Base-by-base conservation (phyloP, 1,284 basidiomycete species). In the Puccinia sorghi region DNA sequence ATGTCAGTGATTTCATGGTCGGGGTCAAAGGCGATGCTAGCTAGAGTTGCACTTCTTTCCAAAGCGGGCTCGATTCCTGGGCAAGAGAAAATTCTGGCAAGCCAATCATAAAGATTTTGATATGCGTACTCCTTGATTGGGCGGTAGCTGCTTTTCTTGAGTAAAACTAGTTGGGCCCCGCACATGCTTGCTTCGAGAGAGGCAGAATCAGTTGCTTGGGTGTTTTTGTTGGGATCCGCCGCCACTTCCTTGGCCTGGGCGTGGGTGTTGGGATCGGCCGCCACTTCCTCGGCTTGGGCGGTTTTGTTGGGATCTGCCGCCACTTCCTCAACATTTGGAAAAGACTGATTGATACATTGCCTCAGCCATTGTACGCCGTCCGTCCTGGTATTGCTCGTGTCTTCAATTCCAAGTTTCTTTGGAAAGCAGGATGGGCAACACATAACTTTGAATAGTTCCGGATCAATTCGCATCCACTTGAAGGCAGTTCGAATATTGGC, bases 101-200 rank as follows among this genome's bases (percentile, higher is more conserved):
- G 20, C 52, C 71, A 61, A 27, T 72, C 56, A 20, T 57, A 61
- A 59, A 72, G 56, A n/a, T 37, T 72, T 61, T 72, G 71, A 56
- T 54, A 54, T 4, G 69, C 50, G 17, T 71, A 71, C 17, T 11
- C 37, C 22, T 56, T 52, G 50, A 71, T 25, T 56, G 50, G 48
- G 7, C 17, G 52, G 9, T 13, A n/a, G 22, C 15, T 12, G 39
- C 6, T 70, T 54, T 67, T 67, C 1, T 43, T 9, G 12, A 27
- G 39, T 22, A 7, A 39, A 39, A 63, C n/a, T 37, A 63, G 32
- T 39, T 27, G 17, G 17, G 61, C 32, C 32, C 61, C 61, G 32
- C 61, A 63, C n/a, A 57, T 57, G 17, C 17, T 43, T 6, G 6
- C 43, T 43, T 43, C n/a, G n/a, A n/a, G n/a, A n/a, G n/a, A 25